Percentiles rank a stretch among this genome's conserved stretches.
phyloP scores from a whole-genome alignment of 495 filamentous ascomycete genomes.

The Astrocystis sublimbata region DNA sequence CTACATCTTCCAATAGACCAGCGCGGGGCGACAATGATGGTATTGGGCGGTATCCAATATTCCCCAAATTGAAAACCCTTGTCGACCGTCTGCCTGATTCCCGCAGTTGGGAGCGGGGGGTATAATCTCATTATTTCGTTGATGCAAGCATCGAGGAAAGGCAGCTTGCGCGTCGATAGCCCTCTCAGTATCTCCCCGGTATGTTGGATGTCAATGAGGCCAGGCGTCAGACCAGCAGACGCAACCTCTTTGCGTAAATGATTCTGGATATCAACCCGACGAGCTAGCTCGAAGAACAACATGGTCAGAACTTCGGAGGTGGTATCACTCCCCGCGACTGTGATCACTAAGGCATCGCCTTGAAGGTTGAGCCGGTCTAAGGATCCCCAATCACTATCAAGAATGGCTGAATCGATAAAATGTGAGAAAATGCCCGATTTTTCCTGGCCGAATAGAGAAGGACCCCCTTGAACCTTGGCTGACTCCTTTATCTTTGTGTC shows the following conservation, averaged over 20 bases:
- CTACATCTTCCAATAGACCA: conserved; percentile 22
- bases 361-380: not conserved
- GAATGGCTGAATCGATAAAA: not conserved
- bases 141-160: conserved; percentile 17
- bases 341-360: not conserved
- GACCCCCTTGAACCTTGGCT: not conserved
- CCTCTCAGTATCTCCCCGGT: not conserved
- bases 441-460: not conserved
- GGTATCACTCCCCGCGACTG: not conserved
- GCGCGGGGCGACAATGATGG: conserved; percentile 22
- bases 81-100: conserved; percentile 37
- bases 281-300: not conserved
- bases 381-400: not conserved
- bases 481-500: not conserved
- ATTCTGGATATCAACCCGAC: not conserved
- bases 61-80: conserved; percentile 26
- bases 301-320: not conserved
- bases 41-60: conserved; percentile 32
- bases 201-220: not conserved
- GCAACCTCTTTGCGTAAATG: not conserved
- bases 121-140: conserved; percentile 23
- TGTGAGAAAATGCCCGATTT: not conserved
- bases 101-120: conserved; percentile 16
- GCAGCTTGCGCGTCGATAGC: not conserved
- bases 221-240: not conserved